phyloP scores from a whole-genome alignment of 352 stramenopile genomes.

The Globisporangium camurandrum region DNA sequence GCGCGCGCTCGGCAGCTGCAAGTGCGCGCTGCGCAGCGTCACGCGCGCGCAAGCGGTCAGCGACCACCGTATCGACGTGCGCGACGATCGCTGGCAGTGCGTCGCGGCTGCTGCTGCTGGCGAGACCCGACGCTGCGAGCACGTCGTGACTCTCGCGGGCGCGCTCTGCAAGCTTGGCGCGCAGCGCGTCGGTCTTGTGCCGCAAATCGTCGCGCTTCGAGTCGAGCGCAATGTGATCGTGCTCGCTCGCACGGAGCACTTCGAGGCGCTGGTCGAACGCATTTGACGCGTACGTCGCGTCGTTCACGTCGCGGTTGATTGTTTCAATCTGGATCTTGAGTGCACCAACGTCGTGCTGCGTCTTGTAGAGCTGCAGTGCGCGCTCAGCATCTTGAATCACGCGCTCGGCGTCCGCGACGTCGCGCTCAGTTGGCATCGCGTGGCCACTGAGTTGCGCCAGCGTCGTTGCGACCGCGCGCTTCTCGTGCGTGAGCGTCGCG shows the following conservation, averaged over 20 bases:
- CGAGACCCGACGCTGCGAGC: conserved; percentile 22
- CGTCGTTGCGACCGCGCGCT: conserved; percentile 23
- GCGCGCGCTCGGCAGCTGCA: conserved; percentile 19
- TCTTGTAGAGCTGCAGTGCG: conserved; percentile 30
- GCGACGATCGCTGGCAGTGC: conserved; percentile 14
- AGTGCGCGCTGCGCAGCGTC: conserved; percentile 23
- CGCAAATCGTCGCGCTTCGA: conserved; percentile 32
- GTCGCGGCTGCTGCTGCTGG: too few species aligned
- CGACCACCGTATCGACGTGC: conserved; percentile 20
- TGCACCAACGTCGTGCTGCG: conserved; percentile 24
- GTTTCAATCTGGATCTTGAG: conserved; percentile 41
- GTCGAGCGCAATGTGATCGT: conserved; percentile 43
- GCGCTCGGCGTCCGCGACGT: conserved; percentile 38
- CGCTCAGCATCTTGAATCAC: conserved; percentile 40
- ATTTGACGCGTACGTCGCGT: conserved; percentile 32
- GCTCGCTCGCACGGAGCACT: conserved; percentile 38
- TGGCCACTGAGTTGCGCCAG: conserved; percentile 33
- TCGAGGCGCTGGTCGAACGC: conserved; percentile 45
- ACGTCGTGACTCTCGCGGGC: conserved; percentile 23
- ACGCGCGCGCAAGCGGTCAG: conserved; percentile 14
- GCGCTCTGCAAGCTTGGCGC: conserved; percentile 36
- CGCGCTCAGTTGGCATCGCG: conserved; percentile 33
- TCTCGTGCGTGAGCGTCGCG: conserved; percentile 30
- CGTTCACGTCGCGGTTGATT: conserved; percentile 32
- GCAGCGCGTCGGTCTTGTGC: conserved; percentile 35